Evolutionary conservation across 1,139 yeast species (phyloP).

Genomic region (Petasospora rhodanensis): DNA sequence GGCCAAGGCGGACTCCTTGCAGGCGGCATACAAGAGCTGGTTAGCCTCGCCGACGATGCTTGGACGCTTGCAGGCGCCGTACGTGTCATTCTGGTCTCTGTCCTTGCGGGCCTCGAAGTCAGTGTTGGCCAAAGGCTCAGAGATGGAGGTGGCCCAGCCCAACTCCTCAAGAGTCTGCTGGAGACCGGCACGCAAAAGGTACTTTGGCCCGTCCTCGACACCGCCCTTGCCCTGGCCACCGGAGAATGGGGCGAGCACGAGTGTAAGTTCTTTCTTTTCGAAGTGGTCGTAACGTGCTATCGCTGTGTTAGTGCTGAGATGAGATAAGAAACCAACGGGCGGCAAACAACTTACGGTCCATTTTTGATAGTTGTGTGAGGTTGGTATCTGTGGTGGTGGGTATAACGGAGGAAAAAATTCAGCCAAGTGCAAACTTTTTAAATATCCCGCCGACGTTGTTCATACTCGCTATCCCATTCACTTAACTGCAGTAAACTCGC

Average conservation of each 20-base stretch:
- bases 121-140: constrained; percentile 52
- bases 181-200: constrained; percentile 68
- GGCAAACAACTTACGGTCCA: constrained; percentile 14
- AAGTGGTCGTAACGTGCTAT: constrained; percentile 43
- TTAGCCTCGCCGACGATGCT: constrained; percentile 73
- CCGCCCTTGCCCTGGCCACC: constrained; percentile 98
- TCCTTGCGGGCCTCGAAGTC: constrained; percentile 36
- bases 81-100: constrained; percentile 41
- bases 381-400: not conserved
- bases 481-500: constrained; percentile 19
- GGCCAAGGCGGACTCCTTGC: constrained; percentile 42
- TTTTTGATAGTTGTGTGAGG: not conserved
- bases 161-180: constrained; percentile 54
- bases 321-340: too few species aligned
- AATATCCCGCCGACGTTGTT: too few species aligned
- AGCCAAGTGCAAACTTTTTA: too few species aligned
- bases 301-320: constrained; percentile 6
- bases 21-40: constrained; percentile 57
- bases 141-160: constrained; percentile 66
- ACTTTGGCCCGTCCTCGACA: constrained; percentile 90
- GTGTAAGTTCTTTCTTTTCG: constrained; percentile 50
- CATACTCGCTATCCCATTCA: constrained; percentile 24
- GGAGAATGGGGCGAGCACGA: constrained; percentile 80
- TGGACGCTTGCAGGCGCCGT: constrained; percentile 66
- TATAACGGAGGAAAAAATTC: constrained; percentile 1